Percentiles rank a stretch among this genome's conserved stretches.
Evolutionary conservation across 495 filamentous ascomycete genomes (phyloP).

Genomic region (Xylaria bambusicola): DNA sequence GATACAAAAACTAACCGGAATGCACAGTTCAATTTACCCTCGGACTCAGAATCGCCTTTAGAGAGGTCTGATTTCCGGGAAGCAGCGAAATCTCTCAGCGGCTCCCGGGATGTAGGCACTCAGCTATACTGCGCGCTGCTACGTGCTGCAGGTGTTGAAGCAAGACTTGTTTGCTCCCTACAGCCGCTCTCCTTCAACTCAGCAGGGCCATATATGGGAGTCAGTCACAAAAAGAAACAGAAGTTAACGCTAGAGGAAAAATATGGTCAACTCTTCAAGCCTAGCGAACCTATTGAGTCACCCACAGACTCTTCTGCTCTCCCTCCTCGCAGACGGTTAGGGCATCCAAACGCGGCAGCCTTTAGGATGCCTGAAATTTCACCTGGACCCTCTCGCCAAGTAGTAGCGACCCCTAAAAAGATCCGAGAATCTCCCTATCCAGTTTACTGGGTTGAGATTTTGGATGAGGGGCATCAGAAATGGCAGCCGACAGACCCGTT

Average conservation of each 20-base stretch:
- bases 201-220: conserved; percentile 49
- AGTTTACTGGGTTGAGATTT: conserved; percentile 91
- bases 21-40: conserved; percentile 51
- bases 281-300: conserved; percentile 27
- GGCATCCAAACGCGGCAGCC: conserved; percentile 44
- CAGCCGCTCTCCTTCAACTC: conserved; percentile 76
- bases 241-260: conserved; percentile 29
- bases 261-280: conserved; percentile 37
- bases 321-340: conserved; percentile 40
- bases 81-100: conserved; percentile 64
- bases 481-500: conserved; percentile 89
- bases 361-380: conserved; percentile 36
- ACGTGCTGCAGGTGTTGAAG: conserved; percentile 72
- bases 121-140: conserved; percentile 89
- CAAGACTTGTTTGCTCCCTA: conserved; percentile 90
- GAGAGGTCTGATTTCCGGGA: conserved; percentile 70
- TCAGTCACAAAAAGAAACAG: conserved; percentile 40
- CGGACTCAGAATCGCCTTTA: conserved; percentile 53
- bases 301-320: conserved; percentile 18
- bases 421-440: conserved; percentile 71
- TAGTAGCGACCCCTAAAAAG: conserved; percentile 34
- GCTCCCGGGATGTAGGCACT: conserved; percentile 86
- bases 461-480: conserved; percentile 80
- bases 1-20: conserved; percentile 25
- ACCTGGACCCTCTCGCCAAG: conserved; percentile 27